Evolutionary conservation across 768 basidiomycete genomes (phyloP).

Genomic region (Leccinum subtestaceum): DNA sequence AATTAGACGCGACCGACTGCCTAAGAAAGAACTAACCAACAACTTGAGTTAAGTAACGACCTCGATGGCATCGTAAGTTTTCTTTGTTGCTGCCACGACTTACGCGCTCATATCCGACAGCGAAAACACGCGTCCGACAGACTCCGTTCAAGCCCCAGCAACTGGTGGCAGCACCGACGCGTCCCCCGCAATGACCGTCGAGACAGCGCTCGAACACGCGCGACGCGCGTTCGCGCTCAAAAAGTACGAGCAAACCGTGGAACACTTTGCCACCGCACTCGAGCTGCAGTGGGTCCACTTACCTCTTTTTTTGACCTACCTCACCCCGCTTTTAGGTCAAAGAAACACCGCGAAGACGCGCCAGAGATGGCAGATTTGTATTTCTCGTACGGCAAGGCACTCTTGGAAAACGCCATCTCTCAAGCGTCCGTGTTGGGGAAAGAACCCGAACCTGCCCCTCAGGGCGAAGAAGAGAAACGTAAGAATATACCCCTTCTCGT

Average conservation of each 20-base stretch:
- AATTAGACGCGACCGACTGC: too few species aligned
- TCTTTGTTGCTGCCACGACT: not conserved
- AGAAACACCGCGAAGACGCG: slow-evolving; percentile 73
- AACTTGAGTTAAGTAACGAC: too few species aligned
- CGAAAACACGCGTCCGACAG: slow-evolving; percentile 4
- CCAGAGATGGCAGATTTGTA: slow-evolving; percentile 86
- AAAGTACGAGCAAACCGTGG: slow-evolving; percentile 83
- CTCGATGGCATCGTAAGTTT: slow-evolving; percentile 27
- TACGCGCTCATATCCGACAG: slow-evolving; percentile 3
- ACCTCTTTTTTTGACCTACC: not conserved
- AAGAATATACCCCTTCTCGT: not conserved
- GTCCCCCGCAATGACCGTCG: slow-evolving; percentile 37
- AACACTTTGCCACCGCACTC: slow-evolving; percentile 79
- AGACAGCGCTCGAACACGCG: slow-evolving; percentile 68
- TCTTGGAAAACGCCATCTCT: slow-evolving; percentile 88
- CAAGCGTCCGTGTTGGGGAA: slow-evolving; percentile 88
- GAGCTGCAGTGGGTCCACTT: slow-evolving; percentile 68
- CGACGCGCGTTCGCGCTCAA: slow-evolving; percentile 86
- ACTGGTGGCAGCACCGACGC: slow-evolving; percentile 21
- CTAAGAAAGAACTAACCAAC: too few species aligned
- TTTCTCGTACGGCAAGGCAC: slow-evolving; percentile 87
- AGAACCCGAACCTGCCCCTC: slow-evolving; percentile 54
- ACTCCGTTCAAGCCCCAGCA: not conserved
- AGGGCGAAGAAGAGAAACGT: slow-evolving; percentile 44
- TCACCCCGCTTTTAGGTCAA: slow-evolving; percentile 48